Percentiles rank a stretch among this genome's conserved stretches.
These are phyloP conservation scores for Cnidoscolus chayamansa DNA, from an alignment of 441 rosid genomes.

Conservation along the genomic window DNA sequence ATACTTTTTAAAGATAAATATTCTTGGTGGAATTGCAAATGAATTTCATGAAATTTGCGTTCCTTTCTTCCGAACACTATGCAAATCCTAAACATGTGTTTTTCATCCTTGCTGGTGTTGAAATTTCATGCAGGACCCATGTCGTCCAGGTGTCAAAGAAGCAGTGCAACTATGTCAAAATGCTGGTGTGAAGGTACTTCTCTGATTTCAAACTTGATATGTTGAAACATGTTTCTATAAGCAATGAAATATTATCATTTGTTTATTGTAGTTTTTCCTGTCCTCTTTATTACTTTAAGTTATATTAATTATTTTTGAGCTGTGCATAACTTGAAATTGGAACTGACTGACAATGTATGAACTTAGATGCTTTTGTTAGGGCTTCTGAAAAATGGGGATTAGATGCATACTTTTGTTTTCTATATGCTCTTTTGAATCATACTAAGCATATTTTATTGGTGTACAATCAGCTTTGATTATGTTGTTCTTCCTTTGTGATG, in stretches of 20 bases:
- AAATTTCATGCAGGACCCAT: constrained; percentile 76
- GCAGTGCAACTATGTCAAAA: constrained; percentile 71
- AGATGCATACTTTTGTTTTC: not conserved
- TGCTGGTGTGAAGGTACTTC: constrained; percentile 85
- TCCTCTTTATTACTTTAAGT: not conserved
- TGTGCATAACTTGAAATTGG: not conserved
- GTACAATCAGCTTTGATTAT: not conserved
- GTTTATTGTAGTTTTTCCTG: not conserved
- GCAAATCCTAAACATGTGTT: not conserved
- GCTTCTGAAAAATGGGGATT: not conserved
- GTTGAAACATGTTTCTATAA: not conserved
- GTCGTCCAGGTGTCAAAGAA: constrained; percentile 78
- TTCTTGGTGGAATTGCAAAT: not conserved
- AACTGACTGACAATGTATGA: not conserved
- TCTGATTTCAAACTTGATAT: not conserved
- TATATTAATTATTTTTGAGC: not conserved
- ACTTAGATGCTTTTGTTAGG: not conserved
- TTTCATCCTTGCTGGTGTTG: not conserved
- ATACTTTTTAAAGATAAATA: too few species aligned
- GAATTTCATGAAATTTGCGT: not conserved
- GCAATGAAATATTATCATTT: not conserved
- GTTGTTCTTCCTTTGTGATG: not conserved
- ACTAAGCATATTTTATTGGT: not conserved
- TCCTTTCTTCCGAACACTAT: not conserved
- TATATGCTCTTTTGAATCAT: not conserved